A percentile compares a stretch with the other conserved stretches of the same genome.
Conservation (phyloP, 768 basidiomycete genomes). For the Xanthoconium stramineum region DNA sequence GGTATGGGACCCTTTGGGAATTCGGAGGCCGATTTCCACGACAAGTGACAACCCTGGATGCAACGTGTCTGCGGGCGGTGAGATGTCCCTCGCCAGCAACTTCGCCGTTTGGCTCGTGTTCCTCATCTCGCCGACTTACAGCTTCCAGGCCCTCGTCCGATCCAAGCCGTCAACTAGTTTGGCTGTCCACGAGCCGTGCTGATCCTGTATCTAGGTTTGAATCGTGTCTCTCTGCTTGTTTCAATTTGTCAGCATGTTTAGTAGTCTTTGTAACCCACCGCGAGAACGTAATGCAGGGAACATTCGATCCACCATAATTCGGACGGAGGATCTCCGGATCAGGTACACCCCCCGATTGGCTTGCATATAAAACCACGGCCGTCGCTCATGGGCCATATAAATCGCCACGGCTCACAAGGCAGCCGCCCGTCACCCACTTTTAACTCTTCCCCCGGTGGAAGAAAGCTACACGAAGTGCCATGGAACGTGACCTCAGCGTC, state of each 20-base stretch:
- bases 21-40: background rate
- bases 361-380: slow-evolving; percentile 20
- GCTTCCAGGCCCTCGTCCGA: background rate
- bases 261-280: slow-evolving; percentile 13
- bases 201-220: no score
- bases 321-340: background rate
- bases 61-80: slow-evolving; percentile 3
- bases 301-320: background rate
- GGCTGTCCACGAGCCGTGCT: background rate
- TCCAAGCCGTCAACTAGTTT: slow-evolving; percentile 13
- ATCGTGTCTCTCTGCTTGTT: background rate
- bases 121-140: background rate
- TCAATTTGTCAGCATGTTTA: slow-evolving; percentile 16
- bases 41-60: slow-evolving; percentile 2
- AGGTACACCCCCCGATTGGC: background rate
- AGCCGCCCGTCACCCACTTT: background rate
- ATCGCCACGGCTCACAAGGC: slow-evolving; percentile 1
- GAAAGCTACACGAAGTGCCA: background rate
- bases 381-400: background rate
- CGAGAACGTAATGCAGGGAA: background rate
- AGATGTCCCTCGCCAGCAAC: background rate
- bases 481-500: slow-evolving; percentile 7
- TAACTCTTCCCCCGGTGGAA: slow-evolving; percentile 3
- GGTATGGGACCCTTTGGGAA: background rate
- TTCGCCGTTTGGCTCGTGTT: background rate